phyloP scores from a whole-genome alignment of 768 basidiomycete genomes.

The Phaffia australis region DNA sequence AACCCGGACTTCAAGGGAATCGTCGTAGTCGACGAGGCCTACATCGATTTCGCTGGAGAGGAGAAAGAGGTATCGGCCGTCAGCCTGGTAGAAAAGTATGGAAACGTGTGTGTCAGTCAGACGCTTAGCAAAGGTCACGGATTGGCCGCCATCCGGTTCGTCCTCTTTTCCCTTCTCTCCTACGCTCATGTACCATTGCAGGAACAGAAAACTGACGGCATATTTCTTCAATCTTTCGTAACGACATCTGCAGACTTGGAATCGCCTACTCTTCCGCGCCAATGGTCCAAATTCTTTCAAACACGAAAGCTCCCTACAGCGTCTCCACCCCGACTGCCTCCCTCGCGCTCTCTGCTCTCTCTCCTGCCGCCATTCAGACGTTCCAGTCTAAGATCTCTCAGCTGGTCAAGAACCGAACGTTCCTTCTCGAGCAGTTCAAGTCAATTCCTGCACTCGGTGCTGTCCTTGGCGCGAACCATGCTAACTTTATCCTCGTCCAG shows the following conservation, averaged over 20 bases:
- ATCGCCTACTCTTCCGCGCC: conserved; percentile 81
- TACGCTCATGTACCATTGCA: background rate
- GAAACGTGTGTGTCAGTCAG: conserved; percentile 88
- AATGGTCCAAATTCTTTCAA: conserved; percentile 77
- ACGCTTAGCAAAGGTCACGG: conserved; percentile 95
- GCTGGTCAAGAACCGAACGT: conserved; percentile 51
- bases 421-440: conserved; percentile 47
- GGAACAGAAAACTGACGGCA: conserved; percentile 6
- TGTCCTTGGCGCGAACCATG: conserved; percentile 68
- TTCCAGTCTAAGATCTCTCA: conserved; percentile 59
- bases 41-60: conserved; percentile 76
- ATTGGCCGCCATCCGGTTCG: conserved; percentile 83
- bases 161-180: conserved; percentile 6
- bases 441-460: conserved; percentile 44
- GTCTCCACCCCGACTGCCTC: conserved; percentile 79
- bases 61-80: conserved; percentile 45
- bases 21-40: conserved; percentile 90
- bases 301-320: conserved; percentile 97
- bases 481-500: conserved; percentile 81
- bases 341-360: conserved; percentile 68
- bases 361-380: conserved; percentile 48
- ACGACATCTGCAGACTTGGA: conserved; percentile 53
- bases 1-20: conserved; percentile 78
- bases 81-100: conserved; percentile 57
- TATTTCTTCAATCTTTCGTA: background rate